Percentiles rank a stretch among this genome's conserved stretches.
phyloP scores from a whole-genome alignment of 306 rosid species.

The Aeschynomene evenia region DNA sequence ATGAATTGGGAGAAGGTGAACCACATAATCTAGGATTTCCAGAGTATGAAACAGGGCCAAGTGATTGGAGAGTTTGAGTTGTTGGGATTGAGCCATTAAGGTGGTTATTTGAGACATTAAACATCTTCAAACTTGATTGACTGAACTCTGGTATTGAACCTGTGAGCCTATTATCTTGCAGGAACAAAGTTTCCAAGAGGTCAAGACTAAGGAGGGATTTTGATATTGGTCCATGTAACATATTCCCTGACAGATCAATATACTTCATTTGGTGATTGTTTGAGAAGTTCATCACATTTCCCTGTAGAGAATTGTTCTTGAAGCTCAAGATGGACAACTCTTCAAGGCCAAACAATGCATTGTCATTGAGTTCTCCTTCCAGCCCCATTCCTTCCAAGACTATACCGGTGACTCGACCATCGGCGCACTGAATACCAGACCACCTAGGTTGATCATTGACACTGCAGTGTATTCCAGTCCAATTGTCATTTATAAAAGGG shows the following conservation, averaged over 20 bases:
- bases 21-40: slow-evolving; percentile 44
- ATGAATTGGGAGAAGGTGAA: slow-evolving; percentile 21
- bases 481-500: slow-evolving; percentile 36
- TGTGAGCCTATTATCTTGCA: slow-evolving; percentile 39
- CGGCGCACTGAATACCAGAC: slow-evolving; percentile 49
- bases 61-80: slow-evolving; percentile 35
- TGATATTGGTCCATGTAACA: slow-evolving; percentile 39
- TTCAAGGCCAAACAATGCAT: slow-evolving; percentile 24
- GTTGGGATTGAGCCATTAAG: slow-evolving; percentile 40
- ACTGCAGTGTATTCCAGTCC: slow-evolving; percentile 48
- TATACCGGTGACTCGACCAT: slow-evolving; percentile 33
- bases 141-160: slow-evolving; percentile 47
- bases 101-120: slow-evolving; percentile 51
- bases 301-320: slow-evolving; percentile 42
- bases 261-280: slow-evolving; percentile 33
- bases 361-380: slow-evolving; percentile 14
- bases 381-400: slow-evolving; percentile 35
- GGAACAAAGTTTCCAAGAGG: slow-evolving; percentile 36
- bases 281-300: slow-evolving; percentile 36
- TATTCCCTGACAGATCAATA: slow-evolving; percentile 44
- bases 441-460: slow-evolving; percentile 26
- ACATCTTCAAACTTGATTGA: slow-evolving; percentile 33
- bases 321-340: slow-evolving; percentile 45
- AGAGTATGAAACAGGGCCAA: slow-evolving; percentile 28
- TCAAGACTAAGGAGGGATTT: slow-evolving; percentile 24